Base-by-base conservation (phyloP, 306 rosid species). In the Quercus mongolica region DNA sequence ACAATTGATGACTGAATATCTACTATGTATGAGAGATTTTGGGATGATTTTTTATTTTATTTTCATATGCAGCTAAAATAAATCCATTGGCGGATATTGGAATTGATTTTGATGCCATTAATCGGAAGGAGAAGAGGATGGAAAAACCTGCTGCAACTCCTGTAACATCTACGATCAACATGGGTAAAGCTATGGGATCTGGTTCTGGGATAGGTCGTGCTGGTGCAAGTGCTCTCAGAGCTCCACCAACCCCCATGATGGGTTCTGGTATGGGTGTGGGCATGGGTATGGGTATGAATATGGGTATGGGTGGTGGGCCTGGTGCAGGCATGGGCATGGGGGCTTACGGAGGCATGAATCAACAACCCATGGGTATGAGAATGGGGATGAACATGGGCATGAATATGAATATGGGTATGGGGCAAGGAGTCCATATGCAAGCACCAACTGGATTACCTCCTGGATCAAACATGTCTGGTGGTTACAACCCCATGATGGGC, bases 171-270 rank as follows among this genome's bases (percentile, higher is more conserved):
- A 88, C 98, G 26, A 62, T 93, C 62, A 91, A 55, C 81, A 96
- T 96, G 99, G 99, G 99, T 62, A 96, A 90, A 84, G 99, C 99
- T 62, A 96, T 96, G 99, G 99, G 99, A 79, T 89, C 99, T 13
- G 98, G 98, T 76, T 91, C 99, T 31, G 99, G 99, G 72, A 75
- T 91, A 31, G 99, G 99, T 55, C 96, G 96, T 51, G 91, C 89
- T 1, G 96, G 91, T 82, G 99, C 93, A 0, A 55, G 93, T 82
- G 86, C 81, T 26, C 85, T 96, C 46, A 89, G 98, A 86, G 67
- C 92, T 68, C 74, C 87, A 20, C 57, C 80, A 76, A 93, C 85
- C 67, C 62, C 82, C 4, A 86, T 89, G 97, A 80, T 87, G 88
- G 94, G 94, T 78, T 78, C 93, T 2, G 91, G 90, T 52, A 81